Percentiles rank a stretch among this genome's conserved stretches.
Evolutionary conservation across 2,329 filamentous ascomycete genomes (phyloP).

Genomic region (Colletotrichum eremochloae): DNA sequence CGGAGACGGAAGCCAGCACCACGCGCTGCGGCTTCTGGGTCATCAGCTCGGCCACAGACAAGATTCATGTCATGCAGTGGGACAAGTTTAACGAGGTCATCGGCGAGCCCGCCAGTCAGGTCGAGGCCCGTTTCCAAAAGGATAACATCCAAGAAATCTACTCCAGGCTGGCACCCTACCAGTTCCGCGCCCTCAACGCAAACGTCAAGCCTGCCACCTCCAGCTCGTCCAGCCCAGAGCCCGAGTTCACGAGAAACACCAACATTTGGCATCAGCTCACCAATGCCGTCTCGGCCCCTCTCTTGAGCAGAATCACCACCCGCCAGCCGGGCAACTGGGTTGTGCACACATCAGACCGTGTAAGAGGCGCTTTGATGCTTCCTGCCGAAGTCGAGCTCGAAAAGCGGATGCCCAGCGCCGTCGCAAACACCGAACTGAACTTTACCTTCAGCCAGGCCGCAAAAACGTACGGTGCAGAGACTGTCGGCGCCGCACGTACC

Average conservation of each 20-base stretch:
- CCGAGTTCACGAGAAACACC: constrained; percentile 44
- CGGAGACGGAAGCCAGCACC: constrained; percentile 61
- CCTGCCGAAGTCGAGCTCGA: constrained; percentile 57
- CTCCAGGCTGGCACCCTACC: constrained; percentile 60
- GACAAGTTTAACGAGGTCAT: constrained; percentile 68
- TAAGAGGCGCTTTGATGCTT: constrained; percentile 58
- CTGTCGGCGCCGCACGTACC: constrained; percentile 55
- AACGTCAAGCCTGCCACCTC: constrained; percentile 22
- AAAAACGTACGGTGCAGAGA: constrained; percentile 57
- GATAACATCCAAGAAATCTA: constrained; percentile 56
- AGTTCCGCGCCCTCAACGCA: constrained; percentile 50
- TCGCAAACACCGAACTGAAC: constrained; percentile 55
- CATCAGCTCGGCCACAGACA: constrained; percentile 51
- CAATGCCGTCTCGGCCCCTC: constrained; percentile 57
- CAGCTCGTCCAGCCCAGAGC: constrained; percentile 43
- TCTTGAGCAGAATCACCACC: constrained; percentile 64
- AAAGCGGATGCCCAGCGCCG: constrained; percentile 51
- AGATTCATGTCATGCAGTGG: constrained; percentile 66
- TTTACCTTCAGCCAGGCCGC: constrained; percentile 62
- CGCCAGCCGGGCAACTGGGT: constrained; percentile 60
- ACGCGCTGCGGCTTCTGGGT: constrained; percentile 71
- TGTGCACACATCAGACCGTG: constrained; percentile 66
- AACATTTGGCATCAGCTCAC: constrained; percentile 68
- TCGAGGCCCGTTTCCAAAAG: constrained; percentile 61
- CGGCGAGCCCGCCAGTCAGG: constrained; percentile 58